Evolutionary conservation across 2,329 filamentous ascomycete genomes (phyloP).

Genomic region (Podosphaera aphanis): DNA sequence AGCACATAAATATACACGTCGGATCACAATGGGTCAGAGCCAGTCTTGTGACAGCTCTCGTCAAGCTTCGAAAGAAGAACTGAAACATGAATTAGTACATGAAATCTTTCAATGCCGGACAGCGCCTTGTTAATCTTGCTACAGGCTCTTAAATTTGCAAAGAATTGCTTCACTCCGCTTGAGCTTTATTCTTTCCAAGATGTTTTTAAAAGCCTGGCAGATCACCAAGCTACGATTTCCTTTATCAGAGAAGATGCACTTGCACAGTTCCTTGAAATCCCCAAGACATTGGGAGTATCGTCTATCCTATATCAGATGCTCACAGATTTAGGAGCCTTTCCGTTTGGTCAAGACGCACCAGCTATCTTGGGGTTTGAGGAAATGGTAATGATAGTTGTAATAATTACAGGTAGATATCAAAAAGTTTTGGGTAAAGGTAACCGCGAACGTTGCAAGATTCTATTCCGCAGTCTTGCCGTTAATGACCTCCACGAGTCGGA

Average conservation of each 20-base stretch:
- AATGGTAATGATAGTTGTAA: constrained; percentile 46
- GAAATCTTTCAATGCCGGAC: neutral
- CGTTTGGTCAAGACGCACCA: constrained; percentile 46
- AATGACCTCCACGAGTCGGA: constrained; percentile 32
- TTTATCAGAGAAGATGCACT: constrained; percentile 51
- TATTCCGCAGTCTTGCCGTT: constrained; percentile 50
- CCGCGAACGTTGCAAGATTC: constrained; percentile 34
- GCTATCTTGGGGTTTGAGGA: constrained; percentile 45
- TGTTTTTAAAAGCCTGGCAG: constrained; percentile 47
- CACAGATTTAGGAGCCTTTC: constrained; percentile 49
- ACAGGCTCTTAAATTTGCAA: constrained; percentile 39
- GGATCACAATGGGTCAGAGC: constrained; percentile 14
- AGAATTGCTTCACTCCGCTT: constrained; percentile 45
- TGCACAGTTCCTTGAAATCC: constrained; percentile 48
- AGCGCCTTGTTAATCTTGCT: constrained; percentile 2
- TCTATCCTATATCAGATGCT: constrained; percentile 49
- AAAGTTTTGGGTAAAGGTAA: constrained; percentile 35
- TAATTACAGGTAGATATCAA: constrained; percentile 47
- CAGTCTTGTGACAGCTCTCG: constrained; percentile 12
- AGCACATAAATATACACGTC: too few species aligned
- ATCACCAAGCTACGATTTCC: constrained; percentile 33
- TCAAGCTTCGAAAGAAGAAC: constrained; percentile 12
- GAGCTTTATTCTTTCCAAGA: constrained; percentile 53
- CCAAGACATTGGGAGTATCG: constrained; percentile 42
- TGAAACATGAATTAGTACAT: constrained; percentile 15